Conservation (phyloP, 2,329 filamentous ascomycete species). For the Hypoxylon sp. region DNA sequence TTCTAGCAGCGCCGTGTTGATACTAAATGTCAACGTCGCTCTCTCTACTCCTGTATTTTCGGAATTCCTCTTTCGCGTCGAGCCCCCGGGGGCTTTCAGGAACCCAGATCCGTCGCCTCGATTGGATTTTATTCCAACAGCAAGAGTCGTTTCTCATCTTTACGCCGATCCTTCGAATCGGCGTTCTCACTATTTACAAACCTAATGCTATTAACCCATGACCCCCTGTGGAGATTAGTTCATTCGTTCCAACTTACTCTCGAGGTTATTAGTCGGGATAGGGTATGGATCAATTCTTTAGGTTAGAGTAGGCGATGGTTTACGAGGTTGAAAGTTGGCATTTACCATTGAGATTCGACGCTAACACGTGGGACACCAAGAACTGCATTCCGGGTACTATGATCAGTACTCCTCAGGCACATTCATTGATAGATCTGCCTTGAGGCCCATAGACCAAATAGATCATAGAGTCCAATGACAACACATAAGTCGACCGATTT, state of each 20-base stretch:
- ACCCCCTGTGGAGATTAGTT: constrained; percentile 1
- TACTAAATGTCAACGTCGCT: constrained; percentile 2
- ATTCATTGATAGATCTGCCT: constrained; percentile 26
- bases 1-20: constrained; percentile 22
- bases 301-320: constrained; percentile 3
- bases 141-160: constrained; percentile 12
- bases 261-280: neutral
- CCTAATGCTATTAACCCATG: neutral
- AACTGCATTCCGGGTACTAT: constrained; percentile 22
- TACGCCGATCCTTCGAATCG: constrained; percentile 6
- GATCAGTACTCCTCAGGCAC: constrained; percentile 26
- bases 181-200: neutral
- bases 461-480: constrained; percentile 34
- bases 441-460: constrained; percentile 39
- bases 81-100: constrained; percentile 7
- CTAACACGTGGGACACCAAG: constrained; percentile 17
- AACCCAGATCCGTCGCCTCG: constrained; percentile 9
- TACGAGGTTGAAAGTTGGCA: constrained; percentile 6
- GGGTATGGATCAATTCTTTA: constrained; percentile 8
- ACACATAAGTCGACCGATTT: constrained; percentile 10
- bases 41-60: constrained; percentile 32
- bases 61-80: constrained; percentile 18
- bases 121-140: neutral
- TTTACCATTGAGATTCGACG: constrained; percentile 18
- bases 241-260: constrained; percentile 19